Percentiles rank a stretch among this genome's conserved stretches.
phyloP scores from a whole-genome alignment of 2,329 filamentous ascomycete genomes.

The Aureobasidium namibiae region DNA sequence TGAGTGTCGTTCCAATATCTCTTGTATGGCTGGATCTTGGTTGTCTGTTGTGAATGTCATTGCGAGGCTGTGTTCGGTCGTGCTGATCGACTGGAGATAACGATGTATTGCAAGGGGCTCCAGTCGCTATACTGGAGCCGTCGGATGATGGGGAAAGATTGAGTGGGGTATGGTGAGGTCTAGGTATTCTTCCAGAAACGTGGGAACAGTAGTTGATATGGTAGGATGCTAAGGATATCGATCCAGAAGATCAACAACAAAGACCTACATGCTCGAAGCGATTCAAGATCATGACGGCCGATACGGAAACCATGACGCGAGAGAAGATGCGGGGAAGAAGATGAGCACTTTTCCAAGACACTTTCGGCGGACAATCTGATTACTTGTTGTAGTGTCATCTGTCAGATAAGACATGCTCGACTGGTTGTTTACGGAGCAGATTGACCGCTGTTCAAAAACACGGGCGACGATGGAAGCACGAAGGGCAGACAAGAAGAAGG shows the following conservation, averaged over 20 bases:
- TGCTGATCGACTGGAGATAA: too few relatives aligned
- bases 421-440: too few relatives aligned
- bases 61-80: too few relatives aligned
- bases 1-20: too few relatives aligned
- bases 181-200: not conserved
- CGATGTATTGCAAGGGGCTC: not conserved
- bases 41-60: too few relatives aligned
- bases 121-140: not conserved
- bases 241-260: not conserved
- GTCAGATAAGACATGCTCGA: too few relatives aligned
- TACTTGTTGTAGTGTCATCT: too few relatives aligned
- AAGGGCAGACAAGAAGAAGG: not conserved
- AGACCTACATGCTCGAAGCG: not conserved
- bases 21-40: not conserved
- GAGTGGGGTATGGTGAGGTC: not conserved
- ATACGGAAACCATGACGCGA: not conserved
- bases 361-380: too few relatives aligned
- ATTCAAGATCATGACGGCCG: not conserved
- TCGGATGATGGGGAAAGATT: too few relatives aligned
- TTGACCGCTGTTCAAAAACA: not conserved
- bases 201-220: not conserved
- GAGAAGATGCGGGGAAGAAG: not conserved
- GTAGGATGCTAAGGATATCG: not conserved
- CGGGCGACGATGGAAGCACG: not conserved
- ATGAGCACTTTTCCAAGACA: not conserved